These are phyloP conservation scores for Neurospora sp. DNA, from an alignment of 495 filamentous ascomycete species.

Conservation along the genomic window DNA sequence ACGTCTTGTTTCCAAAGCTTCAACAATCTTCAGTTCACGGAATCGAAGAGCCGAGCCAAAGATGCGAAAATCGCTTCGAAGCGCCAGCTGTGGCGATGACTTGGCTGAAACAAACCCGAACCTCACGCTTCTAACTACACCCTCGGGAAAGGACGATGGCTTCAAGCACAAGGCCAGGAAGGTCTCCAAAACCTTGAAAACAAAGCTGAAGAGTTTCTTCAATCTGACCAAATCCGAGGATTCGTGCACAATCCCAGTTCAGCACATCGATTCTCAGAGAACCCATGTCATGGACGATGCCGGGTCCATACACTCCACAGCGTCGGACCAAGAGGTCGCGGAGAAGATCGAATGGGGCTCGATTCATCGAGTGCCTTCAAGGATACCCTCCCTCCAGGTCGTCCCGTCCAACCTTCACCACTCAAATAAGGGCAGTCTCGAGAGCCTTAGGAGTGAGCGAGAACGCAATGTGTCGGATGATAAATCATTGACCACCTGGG, in stretches of 20 bases:
- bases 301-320: conserved; percentile 2
- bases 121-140: conserved; percentile 11
- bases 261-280: conserved; percentile 41
- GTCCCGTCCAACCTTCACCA: conserved; percentile 29
- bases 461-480: conserved; percentile 39
- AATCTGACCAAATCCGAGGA: conserved; percentile 33
- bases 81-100: conserved; percentile 28
- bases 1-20: conserved; percentile 29
- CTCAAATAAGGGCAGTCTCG: conserved; percentile 41
- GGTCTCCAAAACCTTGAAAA: conserved; percentile 51
- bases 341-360: conserved; percentile 17
- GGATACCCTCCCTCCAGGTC: conserved; percentile 28
- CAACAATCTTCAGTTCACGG: conserved; percentile 37
- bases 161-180: conserved; percentile 46
- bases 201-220: conserved; percentile 51
- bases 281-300: conserved; percentile 32
- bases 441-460: conserved; percentile 38
- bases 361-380: conserved; percentile 31
- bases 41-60: conserved; percentile 34
- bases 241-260: conserved; percentile 30
- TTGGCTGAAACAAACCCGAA: conserved; percentile 1
- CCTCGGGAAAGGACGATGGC: conserved; percentile 19
- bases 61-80: conserved; percentile 51
- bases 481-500: conserved; percentile 69
- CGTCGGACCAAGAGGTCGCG: neutral